Conservation (phyloP, 345 rosid species). For the Populus euphratica region DNA sequence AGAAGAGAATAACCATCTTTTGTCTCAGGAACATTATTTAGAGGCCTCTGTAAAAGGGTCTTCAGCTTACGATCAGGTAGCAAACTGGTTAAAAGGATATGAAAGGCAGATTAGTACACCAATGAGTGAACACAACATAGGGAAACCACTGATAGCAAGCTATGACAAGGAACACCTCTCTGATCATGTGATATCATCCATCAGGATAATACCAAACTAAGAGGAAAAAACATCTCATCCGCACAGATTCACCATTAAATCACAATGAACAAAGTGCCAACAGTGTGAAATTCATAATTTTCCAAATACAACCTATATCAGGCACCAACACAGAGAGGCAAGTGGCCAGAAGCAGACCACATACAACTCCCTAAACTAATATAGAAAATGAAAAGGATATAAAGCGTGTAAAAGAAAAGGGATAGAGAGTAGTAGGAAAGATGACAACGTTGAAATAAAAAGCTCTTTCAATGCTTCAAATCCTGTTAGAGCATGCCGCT, state of each 20-base stretch:
- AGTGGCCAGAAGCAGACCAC: background rate
- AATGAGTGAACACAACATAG: background rate
- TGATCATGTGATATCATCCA: background rate
- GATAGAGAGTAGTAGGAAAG: background rate
- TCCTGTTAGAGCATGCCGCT: constrained; percentile 81
- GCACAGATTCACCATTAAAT: background rate
- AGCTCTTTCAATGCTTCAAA: constrained; percentile 84
- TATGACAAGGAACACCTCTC: background rate
- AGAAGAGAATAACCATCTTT: constrained; percentile 92
- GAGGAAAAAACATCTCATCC: background rate
- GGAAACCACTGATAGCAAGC: background rate
- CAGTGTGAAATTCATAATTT: background rate
- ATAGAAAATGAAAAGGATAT: too few relatives aligned
- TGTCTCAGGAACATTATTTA: constrained; percentile 63
- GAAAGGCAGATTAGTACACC: background rate
- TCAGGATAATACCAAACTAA: background rate
- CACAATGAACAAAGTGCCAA: background rate
- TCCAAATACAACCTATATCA: background rate
- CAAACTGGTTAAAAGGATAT: constrained; percentile 40
- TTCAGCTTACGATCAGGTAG: constrained; percentile 94
- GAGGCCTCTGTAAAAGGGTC: constrained; percentile 76
- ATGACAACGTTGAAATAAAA: constrained; percentile 57
- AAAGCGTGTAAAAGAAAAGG: background rate
- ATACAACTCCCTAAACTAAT: background rate
- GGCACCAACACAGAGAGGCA: background rate